Evolutionary conservation across 2,329 filamentous ascomycete species (phyloP).

Genomic region (Talaromyces albobiverticillius): DNA sequence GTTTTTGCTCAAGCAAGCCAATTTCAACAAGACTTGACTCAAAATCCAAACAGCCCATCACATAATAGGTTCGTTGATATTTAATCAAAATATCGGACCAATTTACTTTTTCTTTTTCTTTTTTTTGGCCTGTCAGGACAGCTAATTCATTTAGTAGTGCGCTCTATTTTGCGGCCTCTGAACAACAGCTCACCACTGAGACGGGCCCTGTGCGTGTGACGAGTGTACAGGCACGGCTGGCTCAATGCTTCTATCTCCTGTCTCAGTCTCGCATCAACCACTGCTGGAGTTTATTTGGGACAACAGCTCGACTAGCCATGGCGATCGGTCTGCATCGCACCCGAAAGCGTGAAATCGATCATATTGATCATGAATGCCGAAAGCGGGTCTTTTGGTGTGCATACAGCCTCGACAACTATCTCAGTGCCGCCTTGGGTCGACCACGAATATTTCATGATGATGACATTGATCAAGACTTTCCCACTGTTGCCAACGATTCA

Average conservation of each 20-base stretch:
- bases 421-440: constrained; percentile 56
- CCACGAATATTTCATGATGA: constrained; percentile 58
- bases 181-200: constrained; percentile 32
- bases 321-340: constrained; percentile 30
- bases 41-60: constrained; percentile 4
- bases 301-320: constrained; percentile 30
- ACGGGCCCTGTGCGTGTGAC: constrained; percentile 30
- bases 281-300: constrained; percentile 35
- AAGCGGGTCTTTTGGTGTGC: constrained; percentile 57
- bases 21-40: constrained; percentile 33
- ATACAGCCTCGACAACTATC: constrained; percentile 57
- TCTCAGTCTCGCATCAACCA: constrained; percentile 34
- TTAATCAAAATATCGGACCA: too few relatives aligned
- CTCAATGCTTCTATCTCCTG: constrained; percentile 33
- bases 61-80: constrained; percentile 15
- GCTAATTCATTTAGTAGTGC: constrained; percentile 16
- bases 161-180: constrained; percentile 22
- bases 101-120: too few relatives aligned
- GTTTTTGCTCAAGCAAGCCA: constrained; percentile 53
- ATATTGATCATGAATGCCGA: constrained; percentile 20
- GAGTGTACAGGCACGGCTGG: constrained; percentile 41
- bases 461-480: constrained; percentile 53
- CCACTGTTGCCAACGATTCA: constrained; percentile 19
- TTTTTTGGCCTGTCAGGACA: constrained; percentile 11
- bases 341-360: constrained; percentile 16